A percentile compares a stretch with the other conserved stretches of the same genome.
Conservation (phyloP, 176 grass and related monocot genomes). For the Rhynchospora pubera region DNA sequence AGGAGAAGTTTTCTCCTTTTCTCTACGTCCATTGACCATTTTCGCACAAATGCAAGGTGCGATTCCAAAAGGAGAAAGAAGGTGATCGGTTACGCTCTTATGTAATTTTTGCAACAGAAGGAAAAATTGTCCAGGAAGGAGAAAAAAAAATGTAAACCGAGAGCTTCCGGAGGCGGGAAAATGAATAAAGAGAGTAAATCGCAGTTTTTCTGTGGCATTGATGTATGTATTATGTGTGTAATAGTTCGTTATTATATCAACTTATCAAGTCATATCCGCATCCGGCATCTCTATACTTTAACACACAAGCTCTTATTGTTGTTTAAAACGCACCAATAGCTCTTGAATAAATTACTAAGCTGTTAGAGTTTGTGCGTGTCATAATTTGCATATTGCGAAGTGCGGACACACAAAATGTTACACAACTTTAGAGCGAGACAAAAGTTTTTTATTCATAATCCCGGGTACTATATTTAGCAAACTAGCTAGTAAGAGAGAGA, state of each 20-base stretch:
- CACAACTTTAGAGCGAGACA: not conserved
- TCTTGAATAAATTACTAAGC: not conserved
- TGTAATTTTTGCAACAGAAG: not conserved
- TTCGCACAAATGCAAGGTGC: not conserved
- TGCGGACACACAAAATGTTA: not conserved
- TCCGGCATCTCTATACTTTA: no score
- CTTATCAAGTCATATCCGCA: not conserved
- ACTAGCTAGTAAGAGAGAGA: not conserved
- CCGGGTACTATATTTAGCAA: not conserved
- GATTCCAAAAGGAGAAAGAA: not conserved
- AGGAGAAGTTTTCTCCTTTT: conserved; percentile 4
- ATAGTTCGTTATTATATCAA: not conserved
- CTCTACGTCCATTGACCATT: not conserved
- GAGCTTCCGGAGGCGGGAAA: not conserved
- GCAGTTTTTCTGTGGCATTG: not conserved
- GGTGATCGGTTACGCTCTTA: not conserved
- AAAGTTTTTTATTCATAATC: not conserved
- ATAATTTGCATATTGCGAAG: not conserved
- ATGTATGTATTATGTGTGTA: not conserved
- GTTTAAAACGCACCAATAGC: no score
- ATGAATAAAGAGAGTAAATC: not conserved
- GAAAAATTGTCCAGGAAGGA: not conserved
- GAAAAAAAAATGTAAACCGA: no score
- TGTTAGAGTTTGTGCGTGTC: not conserved
- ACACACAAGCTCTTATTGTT: no score